Evolutionary conservation across 2,329 filamentous ascomycete species (phyloP), one percentile per base, ranked within the genome.

Genomic region (Aureobasidium sp.): DNA sequence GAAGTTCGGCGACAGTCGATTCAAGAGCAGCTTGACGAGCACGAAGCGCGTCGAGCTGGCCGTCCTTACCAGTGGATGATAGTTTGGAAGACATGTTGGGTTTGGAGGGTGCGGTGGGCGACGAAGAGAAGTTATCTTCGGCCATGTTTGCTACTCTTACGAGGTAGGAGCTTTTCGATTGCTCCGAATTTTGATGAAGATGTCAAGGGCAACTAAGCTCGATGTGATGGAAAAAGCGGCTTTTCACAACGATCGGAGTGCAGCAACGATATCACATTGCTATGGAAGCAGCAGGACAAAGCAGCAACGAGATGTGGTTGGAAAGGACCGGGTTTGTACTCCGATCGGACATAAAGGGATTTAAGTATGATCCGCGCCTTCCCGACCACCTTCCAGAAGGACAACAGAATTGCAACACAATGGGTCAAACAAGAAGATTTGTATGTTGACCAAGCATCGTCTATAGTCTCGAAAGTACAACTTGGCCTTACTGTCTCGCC

Each of bases 1-100:
- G 72, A 3, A 85, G 75, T 25, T 75, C 70, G 0, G 75, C 70
- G 25, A 82, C 78, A 57, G 79, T 81, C 14, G 75, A 68, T 71
- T 82, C 75, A 47, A 85, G 76, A 25, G 71, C 69, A 9, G 71
- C 69, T 67, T 73, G 72, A 63, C 66, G 67, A 39, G 67, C 56
- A 31, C 60, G 36, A 25, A 70, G 65, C n/a, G 67, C 65, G 48
- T 63, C 34, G 14, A 66, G 56, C 15, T 59, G 57, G 17, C n/a
- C 12, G 36, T 52, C 12, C 57, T 11, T 44, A 61, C 45, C 47
- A 29, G 57, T 52, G 2, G 57, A 61, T 44, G 47, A 42, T 59
- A 22, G 9, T 15, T 39, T 59, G 22, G 56, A n/a, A 20, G 44
- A 49, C 44, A 49, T 59, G 34, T 37, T 37, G 34, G 25, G 9